phyloP scores from a whole-genome alignment of 192 early-diverging fungal species.

The Coemansia sp. region DNA sequence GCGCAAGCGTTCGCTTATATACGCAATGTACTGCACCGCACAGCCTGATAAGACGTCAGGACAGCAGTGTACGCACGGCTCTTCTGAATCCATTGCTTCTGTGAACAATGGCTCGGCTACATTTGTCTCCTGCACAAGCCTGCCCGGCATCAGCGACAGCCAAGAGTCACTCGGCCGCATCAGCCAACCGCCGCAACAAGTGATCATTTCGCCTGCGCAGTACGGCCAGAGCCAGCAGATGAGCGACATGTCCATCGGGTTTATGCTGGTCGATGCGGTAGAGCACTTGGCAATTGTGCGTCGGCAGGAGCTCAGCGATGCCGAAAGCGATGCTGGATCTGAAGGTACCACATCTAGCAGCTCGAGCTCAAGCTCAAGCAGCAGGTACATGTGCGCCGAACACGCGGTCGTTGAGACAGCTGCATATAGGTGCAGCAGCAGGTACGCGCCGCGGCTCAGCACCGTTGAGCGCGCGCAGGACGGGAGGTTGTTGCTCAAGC shows the following conservation, averaged over 20 bases:
- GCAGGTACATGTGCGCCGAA: conserved; percentile 21
- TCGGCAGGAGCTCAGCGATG: neutral
- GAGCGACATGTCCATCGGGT: conserved; percentile 12
- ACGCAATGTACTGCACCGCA: conserved; percentile 44
- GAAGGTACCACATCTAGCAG: conserved; percentile 6
- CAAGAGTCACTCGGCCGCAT: neutral
- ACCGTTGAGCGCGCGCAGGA: conserved; percentile 39
- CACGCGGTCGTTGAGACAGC: conserved; percentile 7
- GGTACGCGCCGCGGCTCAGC: conserved; percentile 36
- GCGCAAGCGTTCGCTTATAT: conserved; percentile 48
- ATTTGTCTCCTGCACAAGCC: conserved; percentile 33
- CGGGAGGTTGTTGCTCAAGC: conserved; percentile 21
- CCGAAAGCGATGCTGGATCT: conserved; percentile 7
- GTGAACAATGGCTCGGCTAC: conserved; percentile 12
- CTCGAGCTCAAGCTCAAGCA: conserved; percentile 9
- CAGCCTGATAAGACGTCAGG: conserved; percentile 3
- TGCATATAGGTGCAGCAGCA: conserved; percentile 27
- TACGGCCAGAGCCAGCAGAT: neutral
- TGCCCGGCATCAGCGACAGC: conserved; percentile 5
- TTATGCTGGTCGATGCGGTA: conserved; percentile 13
- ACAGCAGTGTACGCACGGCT: neutral
- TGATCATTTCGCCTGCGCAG: neutral
- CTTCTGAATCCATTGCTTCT: neutral
- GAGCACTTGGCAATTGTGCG: conserved; percentile 3
- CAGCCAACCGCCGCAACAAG: neutral